Conservation (phyloP, 1,284 basidiomycete genomes). For the Baeospora myosura region DNA sequence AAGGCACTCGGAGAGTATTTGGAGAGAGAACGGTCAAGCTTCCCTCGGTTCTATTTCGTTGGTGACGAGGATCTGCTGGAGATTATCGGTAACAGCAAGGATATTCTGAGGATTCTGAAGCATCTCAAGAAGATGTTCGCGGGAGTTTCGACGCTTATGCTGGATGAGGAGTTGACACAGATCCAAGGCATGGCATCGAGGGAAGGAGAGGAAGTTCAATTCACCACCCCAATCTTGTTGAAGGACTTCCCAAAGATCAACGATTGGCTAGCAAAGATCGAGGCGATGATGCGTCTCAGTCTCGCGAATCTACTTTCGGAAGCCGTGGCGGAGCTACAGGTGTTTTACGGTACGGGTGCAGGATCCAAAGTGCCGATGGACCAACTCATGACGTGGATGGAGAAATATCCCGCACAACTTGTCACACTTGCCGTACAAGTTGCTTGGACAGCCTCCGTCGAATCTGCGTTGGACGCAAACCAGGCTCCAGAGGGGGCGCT, state of each 20-base stretch:
- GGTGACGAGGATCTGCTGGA: conserved; percentile 98
- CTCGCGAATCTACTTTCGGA: conserved; percentile 78
- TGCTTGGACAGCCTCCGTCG: conserved; percentile 87
- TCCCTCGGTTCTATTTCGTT: conserved; percentile 99
- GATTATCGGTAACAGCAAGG: conserved; percentile 99
- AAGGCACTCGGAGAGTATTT: conserved; percentile 99
- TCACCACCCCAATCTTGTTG: conserved; percentile 77
- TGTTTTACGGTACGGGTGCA: conserved; percentile 70
- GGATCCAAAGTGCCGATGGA: conserved; percentile 48
- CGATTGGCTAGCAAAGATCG: conserved; percentile 93
- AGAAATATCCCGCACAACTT: conserved; percentile 90
- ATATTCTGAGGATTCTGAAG: conserved; percentile 95
- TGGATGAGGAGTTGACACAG: conserved; percentile 86
- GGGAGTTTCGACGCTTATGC: conserved; percentile 82
- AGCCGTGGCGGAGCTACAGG: conserved; percentile 72
- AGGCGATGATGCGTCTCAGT: conserved; percentile 91
- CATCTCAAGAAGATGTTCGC: conserved; percentile 99
- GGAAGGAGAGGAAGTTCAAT: conserved; percentile 90
- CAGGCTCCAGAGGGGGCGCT: conserved; percentile 61
- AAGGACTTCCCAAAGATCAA: conserved; percentile 97
- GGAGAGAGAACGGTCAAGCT: conserved; percentile 92
- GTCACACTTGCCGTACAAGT: conserved; percentile 93
- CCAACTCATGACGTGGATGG: conserved; percentile 84
- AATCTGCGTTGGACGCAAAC: conserved; percentile 57
- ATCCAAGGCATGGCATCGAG: conserved; percentile 89